Percentiles rank a stretch among this genome's conserved stretches.
phyloP scores from a whole-genome alignment of 345 rosid genomes.

The Dipteronia dyeriana region DNA sequence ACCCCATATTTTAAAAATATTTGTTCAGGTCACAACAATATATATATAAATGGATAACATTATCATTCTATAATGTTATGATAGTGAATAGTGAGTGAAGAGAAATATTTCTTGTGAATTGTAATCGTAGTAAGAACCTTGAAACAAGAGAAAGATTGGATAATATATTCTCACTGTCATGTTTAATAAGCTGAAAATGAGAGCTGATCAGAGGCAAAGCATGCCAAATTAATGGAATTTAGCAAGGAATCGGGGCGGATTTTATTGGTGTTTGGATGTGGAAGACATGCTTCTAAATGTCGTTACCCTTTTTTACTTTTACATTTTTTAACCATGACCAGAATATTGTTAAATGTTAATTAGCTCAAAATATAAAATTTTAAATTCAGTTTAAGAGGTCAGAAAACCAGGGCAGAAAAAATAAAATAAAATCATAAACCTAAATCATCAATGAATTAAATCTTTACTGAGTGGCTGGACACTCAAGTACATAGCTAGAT shows the following conservation, averaged over 20 bases:
- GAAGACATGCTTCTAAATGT: constrained; percentile 19
- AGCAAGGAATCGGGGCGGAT: not conserved
- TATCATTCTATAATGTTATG: not conserved
- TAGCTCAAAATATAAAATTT: too few species aligned
- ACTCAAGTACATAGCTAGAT: too few species aligned
- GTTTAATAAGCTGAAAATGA: not conserved
- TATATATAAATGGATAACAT: not conserved
- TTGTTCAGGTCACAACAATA: not conserved
- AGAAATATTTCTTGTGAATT: not conserved
- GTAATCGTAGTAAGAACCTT: not conserved
- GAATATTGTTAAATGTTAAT: too few species aligned
- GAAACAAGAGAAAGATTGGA: not conserved
- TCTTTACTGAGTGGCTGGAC: too few species aligned
- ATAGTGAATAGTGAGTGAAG: not conserved
- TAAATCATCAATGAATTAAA: too few species aligned
- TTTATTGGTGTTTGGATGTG: constrained; percentile 7
- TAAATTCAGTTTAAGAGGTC: too few species aligned
- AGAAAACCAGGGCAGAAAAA: too few species aligned
- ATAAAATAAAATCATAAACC: too few species aligned
- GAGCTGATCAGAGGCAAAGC: not conserved
- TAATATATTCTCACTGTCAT: not conserved
- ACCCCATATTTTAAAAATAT: not conserved
- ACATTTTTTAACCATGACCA: too few species aligned
- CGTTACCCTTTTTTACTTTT: not conserved
- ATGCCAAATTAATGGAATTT: not conserved